phyloP scores from a whole-genome alignment of 305 asterid species.

The Solanum aculeatissimum region DNA sequence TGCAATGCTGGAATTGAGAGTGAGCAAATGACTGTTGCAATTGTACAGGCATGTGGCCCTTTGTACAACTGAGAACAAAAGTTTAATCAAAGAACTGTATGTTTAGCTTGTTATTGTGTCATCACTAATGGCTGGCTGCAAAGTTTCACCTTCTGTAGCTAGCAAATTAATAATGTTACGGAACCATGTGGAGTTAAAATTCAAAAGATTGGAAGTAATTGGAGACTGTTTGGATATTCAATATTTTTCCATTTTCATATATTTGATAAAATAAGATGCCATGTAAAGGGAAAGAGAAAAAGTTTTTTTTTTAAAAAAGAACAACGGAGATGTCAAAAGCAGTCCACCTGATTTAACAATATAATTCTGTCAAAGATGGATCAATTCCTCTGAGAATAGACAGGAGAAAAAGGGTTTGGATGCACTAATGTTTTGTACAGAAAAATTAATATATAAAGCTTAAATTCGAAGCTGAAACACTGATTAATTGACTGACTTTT shows the following conservation, averaged over 20 bases:
- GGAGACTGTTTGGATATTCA: background rate
- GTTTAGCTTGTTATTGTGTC: background rate
- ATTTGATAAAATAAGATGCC: background rate
- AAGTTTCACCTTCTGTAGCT: background rate
- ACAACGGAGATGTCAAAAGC: too few species aligned
- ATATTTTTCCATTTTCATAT: background rate
- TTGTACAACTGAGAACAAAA: background rate
- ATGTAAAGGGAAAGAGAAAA: too few species aligned
- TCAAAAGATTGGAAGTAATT: background rate
- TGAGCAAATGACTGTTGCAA: conserved; percentile 13
- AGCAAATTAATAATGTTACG: background rate
- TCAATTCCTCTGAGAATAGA: too few species aligned
- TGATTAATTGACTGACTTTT: too few species aligned
- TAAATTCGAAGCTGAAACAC: too few species aligned
- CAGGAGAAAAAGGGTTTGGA: too few species aligned
- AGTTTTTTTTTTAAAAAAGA: too few species aligned
- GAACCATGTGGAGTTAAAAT: background rate
- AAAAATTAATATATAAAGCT: too few species aligned
- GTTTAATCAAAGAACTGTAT: background rate
- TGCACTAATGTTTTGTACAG: too few species aligned
- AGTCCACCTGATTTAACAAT: too few species aligned
- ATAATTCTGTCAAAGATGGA: too few species aligned
- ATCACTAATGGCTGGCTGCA: background rate
- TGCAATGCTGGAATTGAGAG: conserved; percentile 11
- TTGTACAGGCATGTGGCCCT: background rate